Evolutionary conservation across 495 filamentous ascomycete species (phyloP).

Genomic region (Paragyromitra xinjiangensis): DNA sequence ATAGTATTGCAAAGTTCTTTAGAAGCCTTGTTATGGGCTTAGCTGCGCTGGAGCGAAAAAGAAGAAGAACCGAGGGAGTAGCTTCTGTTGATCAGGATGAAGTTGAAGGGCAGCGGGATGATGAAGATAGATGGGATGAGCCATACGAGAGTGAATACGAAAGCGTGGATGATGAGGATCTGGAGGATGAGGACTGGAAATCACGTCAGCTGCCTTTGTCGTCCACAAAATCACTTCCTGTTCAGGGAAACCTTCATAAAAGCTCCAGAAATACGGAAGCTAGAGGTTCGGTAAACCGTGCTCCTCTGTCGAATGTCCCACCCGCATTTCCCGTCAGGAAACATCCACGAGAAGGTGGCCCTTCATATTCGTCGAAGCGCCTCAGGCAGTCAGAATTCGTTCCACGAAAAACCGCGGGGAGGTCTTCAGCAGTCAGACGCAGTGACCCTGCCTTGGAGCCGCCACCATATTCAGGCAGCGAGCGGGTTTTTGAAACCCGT

Average conservation of each 20-base stretch:
- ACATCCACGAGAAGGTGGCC: neutral
- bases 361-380: neutral
- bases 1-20: neutral
- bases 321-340: neutral
- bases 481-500: conserved; percentile 6
- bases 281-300: neutral
- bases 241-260: neutral
- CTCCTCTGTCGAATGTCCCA: neutral
- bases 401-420: neutral
- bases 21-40: neutral
- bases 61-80: too few species aligned
- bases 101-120: neutral
- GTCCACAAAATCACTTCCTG: neutral
- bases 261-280: neutral
- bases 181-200: neutral
- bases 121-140: neutral
- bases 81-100: too few species aligned
- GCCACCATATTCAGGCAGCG: neutral
- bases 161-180: neutral
- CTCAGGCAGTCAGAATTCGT: neutral
- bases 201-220: too few species aligned
- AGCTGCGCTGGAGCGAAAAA: neutral
- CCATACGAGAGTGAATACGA: neutral
- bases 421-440: neutral
- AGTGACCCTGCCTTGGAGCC: neutral